phyloP scores from a whole-genome alignment of 768 basidiomycete species.

The Artomyces pyxidatus region DNA sequence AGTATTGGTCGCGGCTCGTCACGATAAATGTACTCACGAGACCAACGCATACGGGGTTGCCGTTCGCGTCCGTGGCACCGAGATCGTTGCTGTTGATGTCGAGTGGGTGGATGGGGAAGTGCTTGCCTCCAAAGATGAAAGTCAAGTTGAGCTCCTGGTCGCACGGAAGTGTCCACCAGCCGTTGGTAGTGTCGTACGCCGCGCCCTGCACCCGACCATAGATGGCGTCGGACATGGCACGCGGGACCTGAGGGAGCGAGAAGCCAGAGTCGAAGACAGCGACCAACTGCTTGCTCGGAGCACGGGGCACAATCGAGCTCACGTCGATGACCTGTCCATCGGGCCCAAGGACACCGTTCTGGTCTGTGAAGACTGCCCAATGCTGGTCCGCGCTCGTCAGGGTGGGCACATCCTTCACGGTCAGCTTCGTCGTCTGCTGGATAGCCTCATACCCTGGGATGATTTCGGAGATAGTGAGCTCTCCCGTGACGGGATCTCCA shows the following conservation, averaged over 20 bases:
- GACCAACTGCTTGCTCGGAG: slow-evolving; percentile 55
- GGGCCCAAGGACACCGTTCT: slow-evolving; percentile 65
- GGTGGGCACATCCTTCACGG: slow-evolving; percentile 55
- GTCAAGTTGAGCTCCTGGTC: slow-evolving; percentile 63
- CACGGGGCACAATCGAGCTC: slow-evolving; percentile 61
- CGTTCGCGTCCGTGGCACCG: slow-evolving; percentile 34
- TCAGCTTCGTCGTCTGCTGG: slow-evolving; percentile 51
- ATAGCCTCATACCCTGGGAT: slow-evolving; percentile 57
- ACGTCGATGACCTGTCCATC: slow-evolving; percentile 57
- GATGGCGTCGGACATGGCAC: slow-evolving; percentile 69
- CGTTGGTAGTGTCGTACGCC: slow-evolving; percentile 43
- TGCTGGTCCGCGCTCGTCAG: slow-evolving; percentile 65
- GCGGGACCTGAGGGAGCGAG: slow-evolving; percentile 64
- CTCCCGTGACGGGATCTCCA: slow-evolving; percentile 42
- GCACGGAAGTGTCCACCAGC: slow-evolving; percentile 71
- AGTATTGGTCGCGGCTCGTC: slow-evolving; percentile 1
- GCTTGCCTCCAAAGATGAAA: slow-evolving; percentile 60
- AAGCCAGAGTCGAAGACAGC: slow-evolving; percentile 73
- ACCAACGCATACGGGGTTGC: slow-evolving; percentile 56
- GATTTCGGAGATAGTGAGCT: slow-evolving; percentile 62
- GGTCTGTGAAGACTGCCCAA: slow-evolving; percentile 70
- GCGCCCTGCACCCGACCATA: slow-evolving; percentile 75
- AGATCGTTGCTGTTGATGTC: slow-evolving; percentile 61
- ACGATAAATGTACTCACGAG: slow-evolving; percentile 37
- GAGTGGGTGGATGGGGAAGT: slow-evolving; percentile 69